Evolutionary conservation across 2,329 filamentous ascomycete genomes (phyloP).

Genomic region (Aaosphaeria pasadenensis): DNA sequence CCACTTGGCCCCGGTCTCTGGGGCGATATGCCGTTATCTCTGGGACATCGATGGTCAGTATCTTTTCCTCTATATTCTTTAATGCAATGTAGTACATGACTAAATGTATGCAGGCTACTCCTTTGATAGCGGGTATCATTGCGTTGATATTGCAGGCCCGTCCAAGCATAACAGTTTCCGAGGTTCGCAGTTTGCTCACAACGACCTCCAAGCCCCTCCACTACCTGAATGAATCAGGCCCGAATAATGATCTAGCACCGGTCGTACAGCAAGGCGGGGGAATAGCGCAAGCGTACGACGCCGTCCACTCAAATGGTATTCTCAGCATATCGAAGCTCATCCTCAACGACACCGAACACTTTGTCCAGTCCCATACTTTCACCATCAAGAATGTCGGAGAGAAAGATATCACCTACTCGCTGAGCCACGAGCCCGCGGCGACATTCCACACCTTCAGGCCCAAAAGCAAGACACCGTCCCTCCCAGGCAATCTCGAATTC

Average conservation of each 20-base stretch:
- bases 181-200: constrained; percentile 6
- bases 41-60: constrained; percentile 55
- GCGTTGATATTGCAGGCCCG: constrained; percentile 10
- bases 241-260: constrained; percentile 11
- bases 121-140: constrained; percentile 10
- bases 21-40: constrained; percentile 51
- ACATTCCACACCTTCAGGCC: constrained; percentile 14
- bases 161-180: constrained; percentile 3
- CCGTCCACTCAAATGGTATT: constrained; percentile 10
- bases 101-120: constrained; percentile 4
- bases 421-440: constrained; percentile 12
- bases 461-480: neutral
- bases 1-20: constrained; percentile 50
- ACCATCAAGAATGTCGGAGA: constrained; percentile 14
- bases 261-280: constrained; percentile 21
- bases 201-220: constrained; percentile 10
- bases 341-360: constrained; percentile 21
- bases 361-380: constrained; percentile 20
- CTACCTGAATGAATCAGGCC: constrained; percentile 3
- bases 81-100: neutral
- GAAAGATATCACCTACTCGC: constrained; percentile 5
- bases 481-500: neutral
- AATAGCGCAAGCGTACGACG: constrained; percentile 13
- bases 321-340: constrained; percentile 13
- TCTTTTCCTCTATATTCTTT: no score